Evolutionary conservation across 192 early-diverging fungal species (phyloP), one percentile per base, ranked within the genome.

Genomic region (Mortierella hygrophila): DNA sequence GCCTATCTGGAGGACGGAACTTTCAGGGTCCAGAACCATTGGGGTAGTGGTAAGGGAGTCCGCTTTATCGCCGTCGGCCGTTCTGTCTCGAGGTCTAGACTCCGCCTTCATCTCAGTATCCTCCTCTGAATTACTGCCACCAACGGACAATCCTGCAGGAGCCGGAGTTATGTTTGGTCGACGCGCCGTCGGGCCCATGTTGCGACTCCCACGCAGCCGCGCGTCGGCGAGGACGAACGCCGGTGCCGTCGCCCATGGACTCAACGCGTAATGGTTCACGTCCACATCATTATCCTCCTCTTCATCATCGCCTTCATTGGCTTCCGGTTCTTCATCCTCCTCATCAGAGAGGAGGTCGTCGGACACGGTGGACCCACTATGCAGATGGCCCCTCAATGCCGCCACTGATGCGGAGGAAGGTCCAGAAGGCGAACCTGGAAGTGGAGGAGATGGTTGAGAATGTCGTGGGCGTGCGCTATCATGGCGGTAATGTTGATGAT

Each of bases 191-290:
- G 29, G 26, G 11, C 60, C 26, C 60, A 65, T 65, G 11, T 65
- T 65, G 8, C 60, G 60, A 32, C 29, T 65, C 0, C 60, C 60
- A 15, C 60, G 60, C 11, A 32, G 26, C 29, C 60, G n/a, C 11
- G 60, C 60, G 26, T 42, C 70, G 0, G 38, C 41, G 6, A 38
- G 38, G 20, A 71, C 40, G 42, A 40, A 42, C 6, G 70, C 41
- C 2, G 70, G 37, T 21, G 70, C 41, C 20, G 41, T n/a, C 0
- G 80, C 80, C 80, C 80, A 81, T 0, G 80, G 80, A 10, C 80
- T 81, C 16, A 81, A 26, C 0, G 80, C 80, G 35, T 81, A 81
- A 75, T 81, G 63, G 26, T 32, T 74, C 32, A 72, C 41, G 68
- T 77, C 82, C 26, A 32, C 41, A 1, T 68, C 73, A 23, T 83